A percentile compares a stretch with the other conserved stretches of the same genome.
Conservation (phyloP, 1,139 yeast species). For the Nakaseomyces nivariensis region DNA sequence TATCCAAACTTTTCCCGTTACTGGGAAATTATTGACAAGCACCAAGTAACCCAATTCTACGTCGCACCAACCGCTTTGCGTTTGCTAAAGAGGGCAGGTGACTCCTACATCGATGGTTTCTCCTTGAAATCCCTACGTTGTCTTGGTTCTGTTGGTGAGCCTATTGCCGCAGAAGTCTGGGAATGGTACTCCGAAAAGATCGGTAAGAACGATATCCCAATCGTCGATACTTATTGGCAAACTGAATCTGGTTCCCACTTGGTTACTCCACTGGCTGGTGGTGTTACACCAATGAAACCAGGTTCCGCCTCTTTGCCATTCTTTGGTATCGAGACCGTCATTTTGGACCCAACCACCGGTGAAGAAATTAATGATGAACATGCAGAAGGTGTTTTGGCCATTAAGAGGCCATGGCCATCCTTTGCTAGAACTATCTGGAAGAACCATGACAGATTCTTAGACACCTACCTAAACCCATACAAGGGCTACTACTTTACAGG, state of each 20-base stretch:
- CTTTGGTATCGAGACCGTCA: slow-evolving; percentile 60
- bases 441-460: slow-evolving; percentile 57
- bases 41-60: slow-evolving; percentile 73
- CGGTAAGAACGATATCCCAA: slow-evolving; percentile 66
- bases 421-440: slow-evolving; percentile 68
- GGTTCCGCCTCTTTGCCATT: slow-evolving; percentile 74
- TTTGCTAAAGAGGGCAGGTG: slow-evolving; percentile 74
- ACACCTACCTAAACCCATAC: slow-evolving; percentile 63
- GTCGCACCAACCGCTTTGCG: slow-evolving; percentile 88
- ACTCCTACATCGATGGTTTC: slow-evolving; percentile 50
- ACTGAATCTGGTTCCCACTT: slow-evolving; percentile 73
- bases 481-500: slow-evolving; percentile 66
- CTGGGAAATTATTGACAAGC: slow-evolving; percentile 73
- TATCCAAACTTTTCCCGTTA: slow-evolving; percentile 71
- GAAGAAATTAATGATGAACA: slow-evolving; percentile 50
- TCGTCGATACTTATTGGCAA: slow-evolving; percentile 78
- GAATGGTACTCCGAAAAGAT: slow-evolving; percentile 78
- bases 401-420: slow-evolving; percentile 69
- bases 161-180: slow-evolving; percentile 90
- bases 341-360: slow-evolving; percentile 65
- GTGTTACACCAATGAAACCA: slow-evolving; percentile 63
- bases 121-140: slow-evolving; percentile 60
- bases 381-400: slow-evolving; percentile 68
- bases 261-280: slow-evolving; percentile 55
- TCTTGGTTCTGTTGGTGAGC: slow-evolving; percentile 85